phyloP scores from a whole-genome alignment of 1,284 basidiomycete genomes.

The Cryptococcus deneoformans region DNA sequence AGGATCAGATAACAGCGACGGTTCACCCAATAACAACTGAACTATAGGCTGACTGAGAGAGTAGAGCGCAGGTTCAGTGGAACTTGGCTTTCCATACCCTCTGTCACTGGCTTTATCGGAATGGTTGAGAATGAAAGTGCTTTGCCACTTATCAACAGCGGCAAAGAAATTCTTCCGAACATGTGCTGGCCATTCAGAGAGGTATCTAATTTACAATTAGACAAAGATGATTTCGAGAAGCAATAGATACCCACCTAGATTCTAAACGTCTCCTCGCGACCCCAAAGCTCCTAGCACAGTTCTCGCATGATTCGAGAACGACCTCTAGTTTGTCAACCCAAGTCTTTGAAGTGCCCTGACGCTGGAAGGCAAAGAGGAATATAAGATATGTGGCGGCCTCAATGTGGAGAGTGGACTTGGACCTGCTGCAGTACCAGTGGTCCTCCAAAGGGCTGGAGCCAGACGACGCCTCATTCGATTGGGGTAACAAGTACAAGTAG shows the following conservation, averaged over 20 bases:
- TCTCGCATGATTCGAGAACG: slow-evolving; percentile 61
- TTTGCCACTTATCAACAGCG: slow-evolving; percentile 67
- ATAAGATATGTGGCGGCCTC: slow-evolving; percentile 70
- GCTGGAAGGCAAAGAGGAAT: slow-evolving; percentile 70
- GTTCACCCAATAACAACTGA: slow-evolving; percentile 68
- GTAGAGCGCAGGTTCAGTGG: slow-evolving; percentile 41
- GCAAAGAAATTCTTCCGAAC: slow-evolving; percentile 60
- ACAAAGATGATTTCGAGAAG: background rate
- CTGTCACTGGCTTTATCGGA: slow-evolving; percentile 8
- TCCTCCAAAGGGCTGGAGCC: slow-evolving; percentile 7
- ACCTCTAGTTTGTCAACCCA: slow-evolving; percentile 62
- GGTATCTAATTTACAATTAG: slow-evolving; percentile 29
- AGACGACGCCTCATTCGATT: slow-evolving; percentile 6
- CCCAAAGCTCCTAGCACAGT: slow-evolving; percentile 65
- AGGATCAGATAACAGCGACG: slow-evolving; percentile 58
- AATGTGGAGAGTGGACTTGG: slow-evolving; percentile 18
- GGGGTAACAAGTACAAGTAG: slow-evolving; percentile 56
- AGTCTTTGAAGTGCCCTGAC: slow-evolving; percentile 56
- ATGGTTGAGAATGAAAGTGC: slow-evolving; percentile 22
- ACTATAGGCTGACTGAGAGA: slow-evolving; percentile 54
- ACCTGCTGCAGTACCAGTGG: slow-evolving; percentile 43
- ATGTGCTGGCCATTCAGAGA: slow-evolving; percentile 39
- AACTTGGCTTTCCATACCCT: slow-evolving; percentile 10
- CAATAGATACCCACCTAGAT: slow-evolving; percentile 59
- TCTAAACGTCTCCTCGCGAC: slow-evolving; percentile 61